Base-by-base conservation (phyloP, 805 yeast genomes). In the Metschnikowia cerradonensis region DNA sequence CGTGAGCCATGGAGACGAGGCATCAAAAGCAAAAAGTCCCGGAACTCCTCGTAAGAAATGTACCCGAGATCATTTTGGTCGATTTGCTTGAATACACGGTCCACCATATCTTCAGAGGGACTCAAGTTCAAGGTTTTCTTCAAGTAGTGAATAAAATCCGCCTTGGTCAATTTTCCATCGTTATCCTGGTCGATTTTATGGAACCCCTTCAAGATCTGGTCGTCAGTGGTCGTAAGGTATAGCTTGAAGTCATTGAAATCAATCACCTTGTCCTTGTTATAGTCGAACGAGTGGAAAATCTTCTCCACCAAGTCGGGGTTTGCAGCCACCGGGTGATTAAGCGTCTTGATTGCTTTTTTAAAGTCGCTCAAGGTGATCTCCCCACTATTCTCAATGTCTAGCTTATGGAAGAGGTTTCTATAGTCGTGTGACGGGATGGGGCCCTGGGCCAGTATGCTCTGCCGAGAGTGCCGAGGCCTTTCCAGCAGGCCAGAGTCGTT, bases 1-100 rank as follows among this genome's bases (percentile, higher is more conserved):
- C 94, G 72, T 4, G 92, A 85, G 2, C 94, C 95, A 53, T 82
- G 76, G 19, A 81, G 68, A 46, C 94, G 73, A 3, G 99, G 99
- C 71, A 94, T 84, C 59, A 92, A 80, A 46, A 91, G 66, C 26
- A 92, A 69, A 45, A 88, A 88, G 58, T 87, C 88, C 56, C 96
- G 76, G 80, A 95, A 94, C 59, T 92, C 92, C 47, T 90, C 90
- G 62, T 81, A 88, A 0, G 94, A 83, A 40, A 92, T 83, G 57
- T 75, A 80, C 1, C 94, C 92, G 50, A 79, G 81, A 43, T 77
- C 69, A 52, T 81, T 75, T 35, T 66, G 67, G 64, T 83, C 90
- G 44, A 84, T 63, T 51, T 73, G 77, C 34, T 72, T 62, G 71
- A 85, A 84, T 52, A 89, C 72, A 6, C 68, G 66, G 50, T 81